These are phyloP conservation scores for Avena sativa DNA, from an alignment of 176 grass and related monocot genomes.

Conservation along the genomic window DNA sequence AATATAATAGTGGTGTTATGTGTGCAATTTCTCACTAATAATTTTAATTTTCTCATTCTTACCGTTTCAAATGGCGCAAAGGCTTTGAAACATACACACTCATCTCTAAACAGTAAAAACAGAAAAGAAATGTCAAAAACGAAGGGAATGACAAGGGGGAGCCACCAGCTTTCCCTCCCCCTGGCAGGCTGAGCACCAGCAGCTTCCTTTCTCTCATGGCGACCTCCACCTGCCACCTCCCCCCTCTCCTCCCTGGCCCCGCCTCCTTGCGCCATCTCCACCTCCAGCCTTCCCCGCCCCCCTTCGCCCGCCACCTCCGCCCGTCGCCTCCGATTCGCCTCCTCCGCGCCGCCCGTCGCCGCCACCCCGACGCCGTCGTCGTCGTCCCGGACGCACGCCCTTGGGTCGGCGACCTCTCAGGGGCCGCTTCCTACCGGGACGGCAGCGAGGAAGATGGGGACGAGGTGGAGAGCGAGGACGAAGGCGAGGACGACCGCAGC, in stretches of 20 bases:
- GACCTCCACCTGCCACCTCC: slow-evolving; percentile 42
- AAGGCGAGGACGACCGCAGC: slow-evolving; percentile 77
- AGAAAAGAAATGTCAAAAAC: neutral
- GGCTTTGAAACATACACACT: neutral
- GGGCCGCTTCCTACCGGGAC: slow-evolving; percentile 48
- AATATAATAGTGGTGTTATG: neutral
- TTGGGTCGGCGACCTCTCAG: slow-evolving; percentile 64
- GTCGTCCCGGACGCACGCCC: slow-evolving; percentile 69
- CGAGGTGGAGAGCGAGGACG: slow-evolving; percentile 52
- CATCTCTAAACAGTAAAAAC: neutral
- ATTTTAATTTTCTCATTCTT: neutral
- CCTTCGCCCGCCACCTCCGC: slow-evolving; percentile 33
- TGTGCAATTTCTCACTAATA: neutral
- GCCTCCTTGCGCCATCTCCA: slow-evolving; percentile 17
- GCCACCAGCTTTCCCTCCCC: no score
- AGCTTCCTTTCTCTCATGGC: slow-evolving; percentile 48
- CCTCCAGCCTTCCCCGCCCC: slow-evolving; percentile 2
- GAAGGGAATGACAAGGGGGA: neutral
- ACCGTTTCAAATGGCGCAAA: neutral
- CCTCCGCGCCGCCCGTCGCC: slow-evolving; percentile 51
- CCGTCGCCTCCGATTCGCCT: slow-evolving; percentile 20
- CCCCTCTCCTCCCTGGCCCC: slow-evolving; percentile 21
- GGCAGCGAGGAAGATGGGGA: slow-evolving; percentile 55
- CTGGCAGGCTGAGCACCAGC: neutral
- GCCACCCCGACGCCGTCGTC: slow-evolving; percentile 60